Evolutionary conservation across 169 alveolate genomes (phyloP).

Genomic region (Blepharisma undulans): DNA sequence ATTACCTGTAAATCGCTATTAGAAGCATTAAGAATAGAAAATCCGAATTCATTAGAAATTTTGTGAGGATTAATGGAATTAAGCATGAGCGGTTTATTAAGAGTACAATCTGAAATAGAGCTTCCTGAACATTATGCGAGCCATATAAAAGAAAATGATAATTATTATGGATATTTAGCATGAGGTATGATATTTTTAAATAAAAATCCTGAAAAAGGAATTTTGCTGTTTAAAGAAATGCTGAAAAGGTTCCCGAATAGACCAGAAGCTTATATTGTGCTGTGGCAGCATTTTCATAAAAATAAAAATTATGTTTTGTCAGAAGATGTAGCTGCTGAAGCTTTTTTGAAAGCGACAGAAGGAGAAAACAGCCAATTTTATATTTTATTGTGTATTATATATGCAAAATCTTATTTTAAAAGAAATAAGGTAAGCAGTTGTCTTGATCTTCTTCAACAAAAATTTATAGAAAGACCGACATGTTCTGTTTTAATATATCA

Average conservation of each 20-base stretch:
- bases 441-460: conserved; percentile 50
- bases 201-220: neutral
- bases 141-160: conserved; percentile 36
- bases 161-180: conserved; percentile 58
- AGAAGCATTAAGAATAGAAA: neutral
- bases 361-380: conserved; percentile 20
- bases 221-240: conserved; percentile 20
- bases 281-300: conserved; percentile 42
- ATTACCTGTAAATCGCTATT: neutral
- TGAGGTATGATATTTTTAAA: conserved; percentile 47
- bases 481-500: conserved; percentile 39
- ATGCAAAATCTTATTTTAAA: conserved; percentile 41
- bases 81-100: neutral
- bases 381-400: conserved; percentile 32
- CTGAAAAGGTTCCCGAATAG: conserved; percentile 16
- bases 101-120: neutral
- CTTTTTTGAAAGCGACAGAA: conserved; percentile 41
- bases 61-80: conserved; percentile 24
- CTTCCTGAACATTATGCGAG: conserved; percentile 48
- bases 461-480: conserved; percentile 41
- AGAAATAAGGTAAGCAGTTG: conserved; percentile 21
- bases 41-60: neutral
- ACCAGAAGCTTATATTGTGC: conserved; percentile 55
- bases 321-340: conserved; percentile 43
- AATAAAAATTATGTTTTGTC: neutral